Evolutionary conservation across 305 asterid genomes (phyloP), one percentile per base, ranked within the genome.

Genomic region (Petunia hybrid): DNA sequence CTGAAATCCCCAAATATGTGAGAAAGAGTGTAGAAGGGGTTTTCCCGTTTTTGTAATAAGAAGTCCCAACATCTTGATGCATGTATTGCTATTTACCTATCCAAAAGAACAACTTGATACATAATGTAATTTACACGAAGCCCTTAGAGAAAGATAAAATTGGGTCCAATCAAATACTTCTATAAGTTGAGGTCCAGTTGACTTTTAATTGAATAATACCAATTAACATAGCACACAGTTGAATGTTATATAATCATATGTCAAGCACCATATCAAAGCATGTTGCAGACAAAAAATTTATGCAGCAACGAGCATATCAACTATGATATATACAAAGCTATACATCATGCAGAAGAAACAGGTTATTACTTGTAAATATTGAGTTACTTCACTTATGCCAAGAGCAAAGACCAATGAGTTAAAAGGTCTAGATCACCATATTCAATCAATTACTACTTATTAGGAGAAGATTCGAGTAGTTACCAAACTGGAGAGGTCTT

Each of bases 401-500:
- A 35, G 63, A 73, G 6, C 16, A 5, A 73, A 48, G 35, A 13
- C 39, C 76, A 10, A 73, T 41, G 6, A 35, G 45, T 35, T 35
- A 70, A 31, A 7, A 35, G 8, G 45, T 73, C 22, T 35, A 73
- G 51, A 48, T 48, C 36, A 51, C 13, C 45, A 48, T 73, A 73
- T 73, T 12, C 78, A 51, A 73, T 7, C 63, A 73, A 31, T 39
- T 73, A 73, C 63, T 48, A 12, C 22, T 51, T 43, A 69, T 64
- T 67, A 16, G 43, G 70, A 82, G 16, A 61, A 64, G 66, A 82
- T 40, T 73, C 60, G 53, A 42, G 67, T 73, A 85, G 82, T 90
- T 93, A 96, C 99, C 99, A 90, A 90, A 86, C 91, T 90, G 86
- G 99, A 93, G 83, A 94, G 76, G 80, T 92, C 97, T 82, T 91